Evolutionary conservation across 805 yeast genomes (phyloP).

Genomic region (Yarrowia sp.): DNA sequence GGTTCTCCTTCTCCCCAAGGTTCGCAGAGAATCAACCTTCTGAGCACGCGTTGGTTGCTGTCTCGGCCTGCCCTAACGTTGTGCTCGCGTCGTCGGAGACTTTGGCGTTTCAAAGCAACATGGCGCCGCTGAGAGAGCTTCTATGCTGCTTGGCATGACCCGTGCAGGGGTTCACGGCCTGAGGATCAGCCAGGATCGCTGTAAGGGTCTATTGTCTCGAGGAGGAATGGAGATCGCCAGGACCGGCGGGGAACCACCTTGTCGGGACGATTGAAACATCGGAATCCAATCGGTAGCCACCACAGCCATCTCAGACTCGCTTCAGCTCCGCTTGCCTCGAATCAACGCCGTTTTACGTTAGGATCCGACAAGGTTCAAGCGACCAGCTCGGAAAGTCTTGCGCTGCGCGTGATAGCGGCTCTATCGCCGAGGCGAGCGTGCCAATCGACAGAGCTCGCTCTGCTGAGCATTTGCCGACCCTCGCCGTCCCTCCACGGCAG

Average conservation of each 20-base stretch:
- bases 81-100: background rate
- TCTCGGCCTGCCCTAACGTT: constrained; percentile 11
- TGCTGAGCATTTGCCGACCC: too few species aligned
- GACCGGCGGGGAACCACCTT: too few species aligned
- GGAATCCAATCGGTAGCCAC: background rate
- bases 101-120: constrained; percentile 2
- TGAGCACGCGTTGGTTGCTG: constrained; percentile 13
- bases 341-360: background rate
- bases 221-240: too few species aligned
- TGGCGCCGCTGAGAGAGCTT: background rate
- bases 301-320: too few species aligned
- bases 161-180: constrained; percentile 2
- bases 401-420: too few species aligned
- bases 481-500: too few species aligned
- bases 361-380: too few species aligned
- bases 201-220: background rate
- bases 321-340: background rate
- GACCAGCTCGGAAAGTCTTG: too few species aligned
- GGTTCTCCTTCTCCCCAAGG: background rate
- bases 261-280: background rate
- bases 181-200: background rate
- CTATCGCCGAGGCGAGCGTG: too few species aligned
- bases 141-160: constrained; percentile 3
- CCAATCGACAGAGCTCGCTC: too few species aligned
- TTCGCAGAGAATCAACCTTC: too few species aligned